Conservation (phyloP, 1,284 basidiomycete genomes). For the Gymnopus androsaceus region DNA sequence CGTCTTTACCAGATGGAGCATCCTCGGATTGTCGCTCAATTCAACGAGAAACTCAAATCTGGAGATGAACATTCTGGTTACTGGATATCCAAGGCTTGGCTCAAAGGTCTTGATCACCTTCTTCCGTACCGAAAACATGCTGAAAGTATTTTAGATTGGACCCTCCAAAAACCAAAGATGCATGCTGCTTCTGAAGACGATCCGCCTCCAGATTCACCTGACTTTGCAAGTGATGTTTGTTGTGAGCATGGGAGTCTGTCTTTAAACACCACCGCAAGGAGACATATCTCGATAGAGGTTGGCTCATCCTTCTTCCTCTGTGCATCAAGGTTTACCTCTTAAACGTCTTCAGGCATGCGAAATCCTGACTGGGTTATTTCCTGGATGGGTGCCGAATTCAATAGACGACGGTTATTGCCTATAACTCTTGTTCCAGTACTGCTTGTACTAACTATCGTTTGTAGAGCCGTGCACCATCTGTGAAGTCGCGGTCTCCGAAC, state of each 20-base stretch:
- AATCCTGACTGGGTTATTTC: slow-evolving; percentile 60
- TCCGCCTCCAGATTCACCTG: slow-evolving; percentile 61
- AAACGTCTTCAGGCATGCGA: slow-evolving; percentile 47
- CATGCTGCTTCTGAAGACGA: slow-evolving; percentile 57
- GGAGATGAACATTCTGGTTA: slow-evolving; percentile 49
- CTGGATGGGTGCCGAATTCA: slow-evolving; percentile 60
- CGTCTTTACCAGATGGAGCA: slow-evolving; percentile 68
- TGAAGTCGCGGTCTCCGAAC: slow-evolving; percentile 52
- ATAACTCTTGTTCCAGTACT: background rate
- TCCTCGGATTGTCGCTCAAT: slow-evolving; percentile 54
- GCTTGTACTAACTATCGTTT: background rate
- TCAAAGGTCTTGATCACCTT: slow-evolving; percentile 56
- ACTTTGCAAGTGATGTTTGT: slow-evolving; percentile 57
- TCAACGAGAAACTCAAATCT: slow-evolving; percentile 52
- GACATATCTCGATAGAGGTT: slow-evolving; percentile 62
- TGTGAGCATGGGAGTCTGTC: slow-evolving; percentile 70
- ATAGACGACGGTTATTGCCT: slow-evolving; percentile 33
- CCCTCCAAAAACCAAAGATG: slow-evolving; percentile 69
- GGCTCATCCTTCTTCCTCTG: slow-evolving; percentile 17
- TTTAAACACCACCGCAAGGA: slow-evolving; percentile 53
- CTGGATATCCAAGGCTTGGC: slow-evolving; percentile 79
- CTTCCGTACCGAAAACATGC: slow-evolving; percentile 5
- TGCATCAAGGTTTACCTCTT: background rate
- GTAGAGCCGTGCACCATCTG: slow-evolving; percentile 61
- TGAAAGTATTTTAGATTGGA: slow-evolving; percentile 60